phyloP scores from a whole-genome alignment of 2,329 filamentous ascomycete species.

The Diaporthe vaccinii region DNA sequence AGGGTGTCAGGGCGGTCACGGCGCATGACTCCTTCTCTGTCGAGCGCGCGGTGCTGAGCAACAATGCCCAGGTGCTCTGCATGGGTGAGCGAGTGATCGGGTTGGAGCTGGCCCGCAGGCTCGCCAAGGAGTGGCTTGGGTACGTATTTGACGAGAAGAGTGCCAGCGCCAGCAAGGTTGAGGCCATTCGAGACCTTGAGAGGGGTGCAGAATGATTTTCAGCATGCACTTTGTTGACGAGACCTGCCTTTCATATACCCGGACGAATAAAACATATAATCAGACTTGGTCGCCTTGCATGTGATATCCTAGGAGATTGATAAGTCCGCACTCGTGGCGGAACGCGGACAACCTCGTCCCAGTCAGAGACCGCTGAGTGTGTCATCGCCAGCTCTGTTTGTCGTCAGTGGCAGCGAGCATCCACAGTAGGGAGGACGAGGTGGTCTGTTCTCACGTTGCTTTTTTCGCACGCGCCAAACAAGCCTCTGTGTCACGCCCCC shows the following conservation, averaged over 20 bases:
- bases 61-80: constrained; percentile 89
- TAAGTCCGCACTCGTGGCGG: too few species aligned
- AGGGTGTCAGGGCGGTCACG: constrained; percentile 87
- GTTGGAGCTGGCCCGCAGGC: constrained; percentile 80
- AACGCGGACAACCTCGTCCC: neutral
- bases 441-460: neutral
- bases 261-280: neutral
- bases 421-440: neutral
- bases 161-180: constrained; percentile 69
- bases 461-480: neutral
- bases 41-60: constrained; percentile 84
- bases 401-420: neutral
- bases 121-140: constrained; percentile 87
- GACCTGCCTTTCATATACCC: neutral
- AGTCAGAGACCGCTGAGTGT: neutral
- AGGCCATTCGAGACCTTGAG: constrained; percentile 51
- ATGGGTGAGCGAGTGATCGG: constrained; percentile 89
- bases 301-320: neutral
- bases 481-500: neutral
- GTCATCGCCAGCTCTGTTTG: neutral
- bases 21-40: constrained; percentile 90
- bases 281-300: neutral
- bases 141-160: constrained; percentile 79
- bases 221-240: neutral
- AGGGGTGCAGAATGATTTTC: constrained; percentile 44